Evolutionary conservation across 2,329 filamentous ascomycete genomes (phyloP).

Genomic region (Fusarium chuoi): DNA sequence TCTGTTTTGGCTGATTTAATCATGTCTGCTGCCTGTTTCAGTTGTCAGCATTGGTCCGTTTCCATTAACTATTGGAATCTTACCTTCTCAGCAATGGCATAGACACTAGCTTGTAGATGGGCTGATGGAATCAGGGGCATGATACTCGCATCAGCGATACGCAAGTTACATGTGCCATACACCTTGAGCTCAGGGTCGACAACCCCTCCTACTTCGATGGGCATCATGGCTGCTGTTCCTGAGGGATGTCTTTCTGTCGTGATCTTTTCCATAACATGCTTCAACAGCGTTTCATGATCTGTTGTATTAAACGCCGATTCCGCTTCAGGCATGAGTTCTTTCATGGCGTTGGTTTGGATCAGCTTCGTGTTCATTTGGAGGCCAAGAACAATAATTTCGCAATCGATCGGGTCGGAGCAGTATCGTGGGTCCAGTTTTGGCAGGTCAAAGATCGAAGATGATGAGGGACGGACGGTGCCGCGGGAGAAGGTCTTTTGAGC

Average conservation of each 20-base stretch:
- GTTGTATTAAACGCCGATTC: slow-evolving; percentile 5
- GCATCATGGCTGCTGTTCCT: slow-evolving; percentile 20
- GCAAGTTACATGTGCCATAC: slow-evolving; percentile 40
- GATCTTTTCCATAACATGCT: background rate
- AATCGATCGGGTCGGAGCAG: slow-evolving; percentile 24
- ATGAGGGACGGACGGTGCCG: background rate
- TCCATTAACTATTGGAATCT: background rate
- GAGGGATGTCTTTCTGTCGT: slow-evolving; percentile 16
- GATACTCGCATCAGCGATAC: slow-evolving; percentile 42
- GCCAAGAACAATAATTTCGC: slow-evolving; percentile 20
- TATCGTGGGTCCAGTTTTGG: slow-evolving; percentile 19
- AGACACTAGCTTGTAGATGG: slow-evolving; percentile 47
- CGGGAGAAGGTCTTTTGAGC: slow-evolving; percentile 28
- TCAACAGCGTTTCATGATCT: slow-evolving; percentile 2
- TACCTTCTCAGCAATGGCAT: slow-evolving; percentile 47
- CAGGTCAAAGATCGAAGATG: slow-evolving; percentile 1
- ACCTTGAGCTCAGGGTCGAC: slow-evolving; percentile 42
- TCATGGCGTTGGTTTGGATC: slow-evolving; percentile 14
- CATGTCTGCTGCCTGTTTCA: slow-evolving; percentile 14
- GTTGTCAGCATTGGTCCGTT: background rate
- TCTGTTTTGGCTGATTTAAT: slow-evolving; percentile 5
- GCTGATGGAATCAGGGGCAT: slow-evolving; percentile 41
- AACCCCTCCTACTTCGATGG: slow-evolving; percentile 24
- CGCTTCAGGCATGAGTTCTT: slow-evolving; percentile 10
- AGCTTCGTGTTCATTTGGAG: slow-evolving; percentile 19